Evolutionary conservation across 148 eudicot genomes (phyloP).

Genomic region (Drosera capensis): DNA sequence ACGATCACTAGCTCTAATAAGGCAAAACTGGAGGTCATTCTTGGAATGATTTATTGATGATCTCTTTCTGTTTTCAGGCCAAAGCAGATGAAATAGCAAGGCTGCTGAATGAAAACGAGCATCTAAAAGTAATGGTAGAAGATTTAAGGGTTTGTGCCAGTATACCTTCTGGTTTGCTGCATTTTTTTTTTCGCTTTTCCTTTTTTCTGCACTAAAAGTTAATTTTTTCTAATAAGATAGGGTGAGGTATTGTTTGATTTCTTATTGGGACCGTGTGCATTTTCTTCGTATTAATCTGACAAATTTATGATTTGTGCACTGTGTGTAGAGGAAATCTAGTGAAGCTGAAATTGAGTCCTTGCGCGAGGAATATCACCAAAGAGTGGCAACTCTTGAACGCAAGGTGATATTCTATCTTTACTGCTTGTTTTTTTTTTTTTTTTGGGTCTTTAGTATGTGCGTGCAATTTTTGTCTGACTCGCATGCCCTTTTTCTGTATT

Average conservation of each 20-base stretch:
- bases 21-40: neutral
- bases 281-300: too few relatives aligned
- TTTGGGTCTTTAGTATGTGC: neutral
- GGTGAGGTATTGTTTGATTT: too few relatives aligned
- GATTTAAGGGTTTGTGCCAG: slow-evolving; percentile 42
- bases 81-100: slow-evolving; percentile 95
- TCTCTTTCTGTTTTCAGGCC: slow-evolving; percentile 42
- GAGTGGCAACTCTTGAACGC: slow-evolving; percentile 81
- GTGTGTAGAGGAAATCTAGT: slow-evolving; percentile 66
- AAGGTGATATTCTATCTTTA: slow-evolving; percentile 37
- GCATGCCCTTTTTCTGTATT: too few relatives aligned
- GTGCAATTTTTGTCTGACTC: too few relatives aligned
- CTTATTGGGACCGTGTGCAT: too few relatives aligned
- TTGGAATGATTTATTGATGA: neutral
- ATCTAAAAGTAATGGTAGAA: slow-evolving; percentile 53
- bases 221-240: too few relatives aligned
- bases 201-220: neutral
- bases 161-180: neutral
- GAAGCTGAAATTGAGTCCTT: slow-evolving; percentile 87
- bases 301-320: slow-evolving; percentile 1
- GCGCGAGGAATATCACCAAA: slow-evolving; percentile 94
- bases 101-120: slow-evolving; percentile 90
- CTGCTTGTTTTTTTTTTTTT: slow-evolving; percentile 6
- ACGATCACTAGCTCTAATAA: neutral
- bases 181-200: too few relatives aligned